Percentiles rank a stretch among this genome's conserved stretches.
These are phyloP conservation scores for Pseudotsuga menziesii DNA, from an alignment of 75 land plant species.

Conservation along the genomic window DNA sequence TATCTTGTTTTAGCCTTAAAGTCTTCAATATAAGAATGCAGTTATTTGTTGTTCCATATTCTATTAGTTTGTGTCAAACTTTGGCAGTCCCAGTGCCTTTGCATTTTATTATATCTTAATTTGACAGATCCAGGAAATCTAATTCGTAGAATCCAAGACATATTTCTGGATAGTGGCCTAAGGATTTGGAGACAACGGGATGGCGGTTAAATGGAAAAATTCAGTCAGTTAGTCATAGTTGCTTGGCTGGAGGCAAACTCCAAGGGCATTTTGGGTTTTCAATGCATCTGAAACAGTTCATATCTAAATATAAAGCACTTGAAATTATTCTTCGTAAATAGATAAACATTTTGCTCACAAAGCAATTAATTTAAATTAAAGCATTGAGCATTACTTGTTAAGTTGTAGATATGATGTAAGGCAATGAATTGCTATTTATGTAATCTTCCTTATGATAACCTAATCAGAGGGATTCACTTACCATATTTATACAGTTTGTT, in stretches of 20 bases:
- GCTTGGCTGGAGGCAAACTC: neutral
- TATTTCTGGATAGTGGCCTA: neutral
- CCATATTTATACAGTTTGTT: neutral
- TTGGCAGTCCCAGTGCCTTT: constrained; percentile 8
- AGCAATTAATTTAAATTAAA: too few relatives aligned
- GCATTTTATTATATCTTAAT: neutral
- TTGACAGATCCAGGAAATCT: neutral
- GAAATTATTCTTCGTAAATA: neutral
- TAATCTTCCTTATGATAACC: neutral
- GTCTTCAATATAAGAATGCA: too few relatives aligned
- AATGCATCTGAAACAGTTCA: neutral
- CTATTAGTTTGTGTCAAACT: constrained; percentile 1
- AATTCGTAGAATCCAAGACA: neutral
- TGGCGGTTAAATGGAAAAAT: neutral
- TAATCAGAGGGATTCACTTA: neutral
- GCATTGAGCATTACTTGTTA: too few relatives aligned
- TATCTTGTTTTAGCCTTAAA: too few relatives aligned
- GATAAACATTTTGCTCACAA: neutral
- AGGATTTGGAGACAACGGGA: neutral
- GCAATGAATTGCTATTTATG: neutral
- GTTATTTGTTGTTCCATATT: neutral
- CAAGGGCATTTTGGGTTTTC: neutral
- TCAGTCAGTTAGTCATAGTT: neutral
- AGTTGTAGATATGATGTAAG: too few relatives aligned
- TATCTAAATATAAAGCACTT: neutral